Evolutionary conservation across 2,329 filamentous ascomycete genomes (phyloP).

Genomic region (Aspergillus uvarum): DNA sequence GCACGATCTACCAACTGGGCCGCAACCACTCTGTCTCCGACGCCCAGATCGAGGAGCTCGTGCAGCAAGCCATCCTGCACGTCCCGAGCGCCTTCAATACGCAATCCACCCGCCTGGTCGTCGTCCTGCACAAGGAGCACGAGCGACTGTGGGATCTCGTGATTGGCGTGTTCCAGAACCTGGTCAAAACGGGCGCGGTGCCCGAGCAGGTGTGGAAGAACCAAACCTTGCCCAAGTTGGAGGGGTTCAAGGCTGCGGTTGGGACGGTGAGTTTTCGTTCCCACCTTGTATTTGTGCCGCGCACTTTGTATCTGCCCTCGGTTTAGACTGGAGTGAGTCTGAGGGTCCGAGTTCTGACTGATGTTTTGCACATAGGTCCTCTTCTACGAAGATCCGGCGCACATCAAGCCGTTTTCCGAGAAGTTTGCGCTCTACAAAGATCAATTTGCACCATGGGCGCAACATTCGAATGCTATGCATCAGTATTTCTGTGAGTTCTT

Average conservation of each 20-base stretch:
- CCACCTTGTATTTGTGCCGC: too few relatives aligned
- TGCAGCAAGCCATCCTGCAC: constrained; percentile 58
- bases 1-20: constrained; percentile 39
- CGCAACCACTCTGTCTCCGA: constrained; percentile 37
- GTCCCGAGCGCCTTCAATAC: constrained; percentile 85
- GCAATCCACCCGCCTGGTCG: constrained; percentile 74
- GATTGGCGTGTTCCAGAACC: constrained; percentile 61
- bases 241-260: constrained; percentile 67
- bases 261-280: constrained; percentile 60
- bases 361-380: constrained; percentile 53
- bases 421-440: constrained; percentile 74
- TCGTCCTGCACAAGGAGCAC: constrained; percentile 80
- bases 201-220: constrained; percentile 57
- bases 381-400: constrained; percentile 78
- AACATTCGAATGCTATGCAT: constrained; percentile 77
- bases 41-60: constrained; percentile 37
- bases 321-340: neutral
- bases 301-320: neutral
- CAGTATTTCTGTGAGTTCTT: constrained; percentile 60
- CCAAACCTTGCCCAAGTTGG: constrained; percentile 47
- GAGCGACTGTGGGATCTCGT: constrained; percentile 82
- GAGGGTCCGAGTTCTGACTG: neutral
- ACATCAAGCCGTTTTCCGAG: constrained; percentile 65
- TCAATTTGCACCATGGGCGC: constrained; percentile 74
- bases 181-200: constrained; percentile 58